Base-by-base conservation (phyloP, 208 protist genomes). In the Trypanosoma avium region DNA sequence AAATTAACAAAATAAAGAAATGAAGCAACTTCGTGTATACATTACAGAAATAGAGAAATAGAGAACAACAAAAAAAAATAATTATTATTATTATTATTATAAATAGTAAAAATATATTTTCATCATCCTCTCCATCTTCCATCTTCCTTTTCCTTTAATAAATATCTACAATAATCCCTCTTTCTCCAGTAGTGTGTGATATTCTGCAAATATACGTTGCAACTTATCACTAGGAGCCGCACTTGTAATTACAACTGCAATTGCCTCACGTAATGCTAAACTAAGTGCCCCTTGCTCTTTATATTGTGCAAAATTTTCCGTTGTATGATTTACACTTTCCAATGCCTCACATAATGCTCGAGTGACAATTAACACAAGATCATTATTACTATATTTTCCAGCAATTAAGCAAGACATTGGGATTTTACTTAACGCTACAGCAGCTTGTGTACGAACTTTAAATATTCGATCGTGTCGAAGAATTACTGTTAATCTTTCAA, bases 371-470 rank as follows among this genome's bases (percentile, higher is more conserved):
- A 80, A 70, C 3, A 79, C 75, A 32, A 86, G 48, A 46, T 88
- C 86, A 0, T 61, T 62, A 8, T 52, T 53, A 30, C 58, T 74
- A 65, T 78, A 82, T 26, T 56, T 50, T 9, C 70, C 76, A 2
- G 71, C 49, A 38, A 48, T 50, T 21, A 82, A 55, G 48, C 26
- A 84, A 53, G 48, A 60, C 56, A 60, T 42, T 4, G 63, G 60
- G 10, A 80, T 43, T 29, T 62, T 70, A 2, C 58, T 77, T 9
- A 94, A 69, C 6, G 88, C 82, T 2, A 35, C 61, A 5, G 83
- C 88, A 15, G 85, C 85, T 64, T 88, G 85, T n/a, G 81, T 89
- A 58, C 85, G 84, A 19, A 94, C 88, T 57, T 94, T 94, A 62
- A 89, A 90, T 33, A 86, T 87, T 46, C 77, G 72, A 30, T 94